phyloP scores from a whole-genome alignment of 1,284 basidiomycete genomes.

The Volvariella volvacea region DNA sequence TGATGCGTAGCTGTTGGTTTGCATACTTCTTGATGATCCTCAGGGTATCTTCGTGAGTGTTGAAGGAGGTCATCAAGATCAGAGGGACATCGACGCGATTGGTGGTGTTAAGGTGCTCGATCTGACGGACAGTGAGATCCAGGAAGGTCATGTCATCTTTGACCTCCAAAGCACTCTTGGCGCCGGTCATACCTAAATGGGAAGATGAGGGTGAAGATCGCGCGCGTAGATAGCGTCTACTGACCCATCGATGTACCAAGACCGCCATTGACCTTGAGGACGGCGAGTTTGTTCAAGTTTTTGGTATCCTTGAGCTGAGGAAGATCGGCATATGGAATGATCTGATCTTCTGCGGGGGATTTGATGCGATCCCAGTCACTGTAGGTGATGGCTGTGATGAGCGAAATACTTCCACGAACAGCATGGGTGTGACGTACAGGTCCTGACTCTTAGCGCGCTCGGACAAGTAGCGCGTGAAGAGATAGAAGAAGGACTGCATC shows the following conservation, averaged over 20 bases:
- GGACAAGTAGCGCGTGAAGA: constrained; percentile 96
- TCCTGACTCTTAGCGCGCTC: constrained; percentile 94
- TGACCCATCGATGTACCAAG: constrained; percentile 94
- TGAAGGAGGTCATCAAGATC: constrained; percentile 99
- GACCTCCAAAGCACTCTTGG: constrained; percentile 88
- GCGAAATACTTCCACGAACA: constrained; percentile 14
- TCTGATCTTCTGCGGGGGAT: constrained; percentile 89
- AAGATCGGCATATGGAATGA: constrained; percentile 83
- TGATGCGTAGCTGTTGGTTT: constrained; percentile 95
- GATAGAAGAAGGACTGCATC: constrained; percentile 98
- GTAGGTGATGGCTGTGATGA: constrained; percentile 10
- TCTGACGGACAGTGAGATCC: constrained; percentile 94
- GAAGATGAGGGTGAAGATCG: constrained; percentile 6
- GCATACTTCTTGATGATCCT: constrained; percentile 99
- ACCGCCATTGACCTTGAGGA: constrained; percentile 99
- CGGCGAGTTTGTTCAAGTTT: constrained; percentile 91
- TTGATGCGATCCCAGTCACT: constrained; percentile 98
- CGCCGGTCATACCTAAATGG: constrained; percentile 78
- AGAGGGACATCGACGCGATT: constrained; percentile 84
- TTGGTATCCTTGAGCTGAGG: constrained; percentile 52
- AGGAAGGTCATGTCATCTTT: constrained; percentile 99
- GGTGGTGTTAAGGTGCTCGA: constrained; percentile 82
- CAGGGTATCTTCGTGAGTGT: constrained; percentile 95
- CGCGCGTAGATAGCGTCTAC: constrained; percentile 15
- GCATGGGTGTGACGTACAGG: constrained; percentile 57